Base-by-base conservation (phyloP, 2,329 filamentous ascomycete species). In the Fusarium fujikuroi region DNA sequence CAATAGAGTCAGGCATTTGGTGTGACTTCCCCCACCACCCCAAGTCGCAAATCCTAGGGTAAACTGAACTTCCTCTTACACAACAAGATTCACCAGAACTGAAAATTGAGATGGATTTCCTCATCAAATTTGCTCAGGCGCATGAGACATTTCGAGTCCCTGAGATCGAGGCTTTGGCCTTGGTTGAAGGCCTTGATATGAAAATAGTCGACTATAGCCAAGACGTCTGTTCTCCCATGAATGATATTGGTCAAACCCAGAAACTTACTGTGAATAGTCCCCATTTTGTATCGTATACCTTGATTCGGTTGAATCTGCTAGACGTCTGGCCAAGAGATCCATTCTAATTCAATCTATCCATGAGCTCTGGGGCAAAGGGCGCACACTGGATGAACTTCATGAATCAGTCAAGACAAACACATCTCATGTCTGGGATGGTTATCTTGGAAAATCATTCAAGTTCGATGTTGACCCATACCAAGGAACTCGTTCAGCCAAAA, bases 61-160 rank as follows among this genome's bases (percentile, higher is more conserved):
- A 47, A 69, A 53, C 42, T 63, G 59, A 32, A 23, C 43, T 42
- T 62, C 53, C 32, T 49, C 52, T 46, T 32, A 44, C 47, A 36
- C 40, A 62, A 59, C 52, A 36, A 56, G 36, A 36, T 28, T 47
- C 28, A 16, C 18, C 39, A 60, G 42, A 46, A 37, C 25, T 28
- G 32, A 66, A n/a, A 47, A 54, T 63, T 58, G 69, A 60, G 39
- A 91, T 91, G 90, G 90, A 97, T 70, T 98, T 93, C 79, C 88
- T 99, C 68, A 91, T 99, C 73, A 93, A 95, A 77, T 95, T 98
- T 80, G 92, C 92, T 49, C 96, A 98, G 82, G 87, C 89, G 66
- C 95, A 98, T 81, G 94, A 98, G 84, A 92, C 90, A n/a, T 99
- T 99, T 80, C 92, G 95, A 43, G 86, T 91, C 63, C 90, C 95